Base-by-base conservation (phyloP, 331 rosid genomes). In the Malus hybrid region DNA sequence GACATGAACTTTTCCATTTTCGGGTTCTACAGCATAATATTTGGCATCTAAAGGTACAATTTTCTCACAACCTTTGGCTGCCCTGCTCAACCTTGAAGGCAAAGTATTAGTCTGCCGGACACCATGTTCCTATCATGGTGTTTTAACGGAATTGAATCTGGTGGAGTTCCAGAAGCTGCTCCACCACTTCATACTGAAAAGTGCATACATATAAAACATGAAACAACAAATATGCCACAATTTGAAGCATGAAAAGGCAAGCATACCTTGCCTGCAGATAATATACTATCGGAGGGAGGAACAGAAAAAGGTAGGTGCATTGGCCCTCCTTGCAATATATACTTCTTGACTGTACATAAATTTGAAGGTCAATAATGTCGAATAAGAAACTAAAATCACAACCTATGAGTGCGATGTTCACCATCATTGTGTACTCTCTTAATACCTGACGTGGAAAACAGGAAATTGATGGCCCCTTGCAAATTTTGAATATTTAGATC, bases 31-130 rank as follows among this genome's bases (percentile, higher is more conserved):
- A 63, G 20, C 36, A 63, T 15, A 19, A 28, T 29, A 9, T 63
- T 63, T 63, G 20, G 18, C 29, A 7, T 63, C 36, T 6, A 29
- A 28, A 3, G 11, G 39, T 29, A 63, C n/a, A 62, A 6, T 28
- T 63, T 14, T 28, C 65, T 24, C 65, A 32, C 74, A 66, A 32
- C 73, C 67, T 70, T 70, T 76, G 36, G 72, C 36, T 55, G 67
- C 57, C 46, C 19, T 81, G 67, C 77, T 71, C 70, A 76, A 32
- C 75, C 83, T 72, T 75, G 88, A 76, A 65, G 76, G 31, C 69
- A 72, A 77, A 69, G 33, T 33, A 36, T 67, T 54, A 10, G 10
- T 15, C 10, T 6, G 31, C 20, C 22, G 20, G 3, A 31, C 20
- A 19, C 46, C 50, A 34, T 66, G 52, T 5, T 82, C 76, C 82